These are phyloP conservation scores for Gyromitra esculenta DNA, from an alignment of 2,329 filamentous ascomycete genomes.

Conservation along the genomic window DNA sequence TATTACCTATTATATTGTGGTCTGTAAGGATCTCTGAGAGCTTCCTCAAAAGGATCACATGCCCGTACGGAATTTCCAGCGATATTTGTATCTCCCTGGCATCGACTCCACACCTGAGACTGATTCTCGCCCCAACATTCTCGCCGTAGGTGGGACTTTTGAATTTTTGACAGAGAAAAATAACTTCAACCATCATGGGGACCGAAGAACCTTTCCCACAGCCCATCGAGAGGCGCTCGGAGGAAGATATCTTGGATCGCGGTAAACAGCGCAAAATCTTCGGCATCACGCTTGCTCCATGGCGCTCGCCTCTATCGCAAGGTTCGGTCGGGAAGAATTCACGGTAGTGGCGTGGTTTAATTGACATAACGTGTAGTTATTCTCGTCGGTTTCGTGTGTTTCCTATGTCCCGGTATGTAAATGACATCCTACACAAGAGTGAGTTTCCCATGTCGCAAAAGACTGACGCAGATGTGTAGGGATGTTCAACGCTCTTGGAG, in stretches of 20 bases:
- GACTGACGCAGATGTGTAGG: slow-evolving; percentile 33
- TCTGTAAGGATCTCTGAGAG: slow-evolving; percentile 6
- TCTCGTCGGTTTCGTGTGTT: slow-evolving; percentile 55
- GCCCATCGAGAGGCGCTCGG: not conserved
- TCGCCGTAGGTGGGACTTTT: slow-evolving; percentile 18
- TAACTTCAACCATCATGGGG: slow-evolving; percentile 20
- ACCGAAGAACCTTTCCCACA: not conserved
- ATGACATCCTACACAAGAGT: not conserved
- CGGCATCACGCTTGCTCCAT: slow-evolving; percentile 51
- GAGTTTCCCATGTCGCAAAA: not conserved
- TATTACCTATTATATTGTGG: slow-evolving; percentile 11
- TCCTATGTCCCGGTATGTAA: slow-evolving; percentile 54
- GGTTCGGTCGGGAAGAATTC: slow-evolving; percentile 31
- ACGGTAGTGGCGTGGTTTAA: not conserved
- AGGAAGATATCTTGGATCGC: slow-evolving; percentile 5
- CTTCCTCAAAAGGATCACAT: slow-evolving; percentile 47
- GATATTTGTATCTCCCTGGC: not conserved
- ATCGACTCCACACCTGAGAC: not conserved
- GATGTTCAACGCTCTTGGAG: slow-evolving; percentile 56
- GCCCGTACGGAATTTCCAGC: slow-evolving; percentile 22
- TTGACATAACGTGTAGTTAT: slow-evolving; percentile 47
- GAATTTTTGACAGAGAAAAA: slow-evolving; percentile 10
- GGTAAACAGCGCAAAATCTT: slow-evolving; percentile 42
- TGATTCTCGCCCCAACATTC: slow-evolving; percentile 8
- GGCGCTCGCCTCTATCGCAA: slow-evolving; percentile 53